phyloP scores from a whole-genome alignment of 2,329 filamentous ascomycete species.

The Leptographium procerum region DNA sequence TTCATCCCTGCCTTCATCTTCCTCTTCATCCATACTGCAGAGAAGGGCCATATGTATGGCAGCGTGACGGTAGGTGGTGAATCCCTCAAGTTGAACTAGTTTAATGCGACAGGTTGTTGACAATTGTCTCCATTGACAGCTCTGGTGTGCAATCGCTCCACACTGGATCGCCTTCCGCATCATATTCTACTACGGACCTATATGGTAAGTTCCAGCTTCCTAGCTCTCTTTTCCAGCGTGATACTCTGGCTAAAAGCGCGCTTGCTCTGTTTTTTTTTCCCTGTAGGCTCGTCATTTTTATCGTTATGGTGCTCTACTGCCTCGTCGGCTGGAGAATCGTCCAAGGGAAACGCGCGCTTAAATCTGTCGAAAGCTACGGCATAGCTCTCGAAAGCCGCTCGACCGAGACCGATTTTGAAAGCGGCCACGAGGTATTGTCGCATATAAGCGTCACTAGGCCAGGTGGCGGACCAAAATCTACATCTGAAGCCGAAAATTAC shows the following conservation, averaged over 20 bases:
- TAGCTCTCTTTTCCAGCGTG: not conserved
- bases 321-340: slow-evolving; percentile 26
- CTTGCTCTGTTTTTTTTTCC: too few relatives aligned
- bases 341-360: slow-evolving; percentile 20
- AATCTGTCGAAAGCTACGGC: slow-evolving; percentile 17
- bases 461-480: not conserved
- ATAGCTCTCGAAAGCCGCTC: slow-evolving; percentile 15
- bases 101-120: not conserved
- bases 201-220: slow-evolving; percentile 17
- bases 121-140: slow-evolving; percentile 12
- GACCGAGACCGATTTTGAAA: not conserved
- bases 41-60: slow-evolving; percentile 24
- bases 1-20: slow-evolving; percentile 24
- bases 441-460: not conserved
- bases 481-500: not conserved
- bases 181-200: slow-evolving; percentile 23
- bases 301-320: slow-evolving; percentile 29
- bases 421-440: not conserved
- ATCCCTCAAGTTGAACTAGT: not conserved
- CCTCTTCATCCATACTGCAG: slow-evolving; percentile 19
- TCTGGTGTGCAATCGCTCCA: slow-evolving; percentile 26
- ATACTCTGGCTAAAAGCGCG: not conserved
- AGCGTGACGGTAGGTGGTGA: slow-evolving; percentile 20
- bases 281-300: slow-evolving; percentile 19
- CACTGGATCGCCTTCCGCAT: slow-evolving; percentile 24